Evolutionary conservation across 2,329 filamentous ascomycete genomes (phyloP).

Genomic region (Scytalidium sp.): DNA sequence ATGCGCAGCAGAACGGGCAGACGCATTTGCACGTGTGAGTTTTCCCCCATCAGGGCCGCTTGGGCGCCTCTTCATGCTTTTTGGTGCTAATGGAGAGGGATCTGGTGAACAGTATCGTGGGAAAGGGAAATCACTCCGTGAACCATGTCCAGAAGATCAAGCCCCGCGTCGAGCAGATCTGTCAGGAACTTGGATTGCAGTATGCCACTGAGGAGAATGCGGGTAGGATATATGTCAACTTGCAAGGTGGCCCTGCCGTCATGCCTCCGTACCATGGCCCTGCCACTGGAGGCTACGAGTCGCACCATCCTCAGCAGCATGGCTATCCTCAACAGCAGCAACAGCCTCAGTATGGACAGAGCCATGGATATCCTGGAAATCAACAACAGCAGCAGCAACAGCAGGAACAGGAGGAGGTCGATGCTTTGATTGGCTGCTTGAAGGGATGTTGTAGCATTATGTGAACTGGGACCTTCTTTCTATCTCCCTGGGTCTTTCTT

Average conservation of each 20-base stretch:
- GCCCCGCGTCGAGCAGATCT: slow-evolving; percentile 87
- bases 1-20: slow-evolving; percentile 71
- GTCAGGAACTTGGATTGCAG: slow-evolving; percentile 76
- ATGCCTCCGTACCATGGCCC: slow-evolving; percentile 46
- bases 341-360: slow-evolving; percentile 34
- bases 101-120: slow-evolving; percentile 75
- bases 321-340: slow-evolving; percentile 31
- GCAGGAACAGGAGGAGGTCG: slow-evolving; percentile 28
- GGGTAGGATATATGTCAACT: slow-evolving; percentile 83
- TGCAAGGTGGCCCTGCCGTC: slow-evolving; percentile 67
- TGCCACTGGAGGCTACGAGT: slow-evolving; percentile 31
- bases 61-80: neutral
- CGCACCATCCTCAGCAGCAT: slow-evolving; percentile 31
- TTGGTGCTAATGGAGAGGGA: neutral
- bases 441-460: slow-evolving; percentile 23
- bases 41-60: too few relatives aligned
- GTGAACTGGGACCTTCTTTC: slow-evolving; percentile 11
- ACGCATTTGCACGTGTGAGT: slow-evolving; percentile 77
- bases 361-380: slow-evolving; percentile 34
- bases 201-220: slow-evolving; percentile 86
- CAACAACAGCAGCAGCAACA: slow-evolving; percentile 37
- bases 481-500: neutral
- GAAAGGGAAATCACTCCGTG: slow-evolving; percentile 85
- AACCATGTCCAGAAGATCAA: slow-evolving; percentile 91
- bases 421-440: slow-evolving; percentile 14